Evolutionary conservation across 2,329 filamentous ascomycete species (phyloP).

Genomic region (Cladophialophora bantiana): DNA sequence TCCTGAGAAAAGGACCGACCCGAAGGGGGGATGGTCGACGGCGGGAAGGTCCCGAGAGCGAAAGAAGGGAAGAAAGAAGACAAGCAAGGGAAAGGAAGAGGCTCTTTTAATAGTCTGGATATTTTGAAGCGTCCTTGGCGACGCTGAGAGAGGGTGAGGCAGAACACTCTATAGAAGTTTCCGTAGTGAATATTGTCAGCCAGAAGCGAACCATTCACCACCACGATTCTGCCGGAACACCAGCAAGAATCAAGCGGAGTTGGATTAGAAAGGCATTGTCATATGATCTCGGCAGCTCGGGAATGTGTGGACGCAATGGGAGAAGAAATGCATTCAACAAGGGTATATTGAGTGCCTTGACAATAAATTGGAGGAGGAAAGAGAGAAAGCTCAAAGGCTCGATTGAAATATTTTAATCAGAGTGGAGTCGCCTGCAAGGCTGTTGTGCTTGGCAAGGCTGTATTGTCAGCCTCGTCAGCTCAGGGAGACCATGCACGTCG

Average conservation of each 20-base stretch:
- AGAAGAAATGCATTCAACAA: constrained; percentile 33
- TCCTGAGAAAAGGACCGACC: constrained; percentile 14
- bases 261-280: constrained; percentile 35
- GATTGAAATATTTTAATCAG: constrained; percentile 1
- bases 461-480: not conserved
- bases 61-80: constrained; percentile 8
- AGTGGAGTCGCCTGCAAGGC: constrained; percentile 6
- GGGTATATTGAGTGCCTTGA: constrained; percentile 36
- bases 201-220: constrained; percentile 35
- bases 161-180: not conserved
- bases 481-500: too few species aligned
- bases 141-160: constrained; percentile 3
- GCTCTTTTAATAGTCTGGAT: not conserved
- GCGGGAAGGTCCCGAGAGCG: not conserved
- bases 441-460: constrained; percentile 11
- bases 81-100: not conserved
- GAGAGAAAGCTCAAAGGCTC: not conserved
- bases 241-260: constrained; percentile 20
- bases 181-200: constrained; percentile 27
- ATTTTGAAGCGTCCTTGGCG: not conserved
- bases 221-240: constrained; percentile 25
- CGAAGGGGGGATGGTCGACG: not conserved
- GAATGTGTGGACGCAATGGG: constrained; percentile 35
- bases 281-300: constrained; percentile 33
- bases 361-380: constrained; percentile 28